Base-by-base conservation (phyloP, 805 yeast genomes). In the Metschnikowia dekortorum region DNA sequence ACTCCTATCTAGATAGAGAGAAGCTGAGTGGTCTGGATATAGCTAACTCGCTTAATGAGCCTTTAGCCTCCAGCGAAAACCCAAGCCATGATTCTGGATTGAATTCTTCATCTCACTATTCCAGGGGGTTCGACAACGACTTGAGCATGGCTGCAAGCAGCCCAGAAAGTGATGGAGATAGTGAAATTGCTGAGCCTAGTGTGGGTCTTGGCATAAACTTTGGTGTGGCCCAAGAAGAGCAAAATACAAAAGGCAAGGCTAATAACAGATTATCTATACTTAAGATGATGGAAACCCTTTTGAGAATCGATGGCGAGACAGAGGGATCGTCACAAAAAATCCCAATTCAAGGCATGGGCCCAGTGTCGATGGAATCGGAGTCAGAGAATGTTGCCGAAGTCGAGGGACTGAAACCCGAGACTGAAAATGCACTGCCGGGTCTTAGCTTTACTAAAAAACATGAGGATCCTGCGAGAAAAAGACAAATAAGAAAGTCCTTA, bases 1-100 rank as follows among this genome's bases (percentile, higher is more conserved):
- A 55, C 16, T 39, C 59, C 1, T 57, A 57, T 35, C 47, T 55
- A 44, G 57, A 54, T 16, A 29, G 49, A 13, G 40, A 46, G 18
- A 52, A 47, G 49, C 55, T 50, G 16, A 28, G 28, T 14, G 28
- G 30, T 6, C 49, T 44, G 49, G 28, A 33, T 34, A 32, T 30
- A 18, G 45, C 31, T 2, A 42, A 31, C 22, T 22, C 45, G 3
- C n/a, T 41, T 2, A 11, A 41, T 18, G 33, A 41, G n/a, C 28
- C 44, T 18, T n/a, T n/a, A 16, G 22, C 18, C 6, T 7, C 16
- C 7, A 31, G 16, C 16, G 4, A 18, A 11, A 8, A 6, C 11
- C 35, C 5, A 14, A 11, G 36, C 10, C 44, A 41, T n/a, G 29
- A 41, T 9, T 8, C 44, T 7, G 38, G 22, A 13, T 42, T 38